Evolutionary conservation across 2,329 filamentous ascomycete genomes (phyloP).

Genomic region (Xylaria sp.): DNA sequence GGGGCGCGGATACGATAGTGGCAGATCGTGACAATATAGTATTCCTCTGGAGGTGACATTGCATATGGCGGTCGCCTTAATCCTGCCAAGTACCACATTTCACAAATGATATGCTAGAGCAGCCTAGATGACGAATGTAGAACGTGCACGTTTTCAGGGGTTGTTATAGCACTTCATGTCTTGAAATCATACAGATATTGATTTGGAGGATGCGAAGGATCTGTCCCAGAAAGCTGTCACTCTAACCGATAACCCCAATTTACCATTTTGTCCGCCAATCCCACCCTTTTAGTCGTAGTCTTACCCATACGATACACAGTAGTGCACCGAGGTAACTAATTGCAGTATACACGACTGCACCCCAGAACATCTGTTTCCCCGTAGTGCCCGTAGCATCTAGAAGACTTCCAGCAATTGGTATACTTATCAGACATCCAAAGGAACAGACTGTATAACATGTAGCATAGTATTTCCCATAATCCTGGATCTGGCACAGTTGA

Average conservation of each 20-base stretch:
- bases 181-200: not conserved
- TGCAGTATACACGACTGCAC: constrained; percentile 25
- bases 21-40: constrained; percentile 2
- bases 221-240: not conserved
- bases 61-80: constrained; percentile 2
- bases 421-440: constrained; percentile 23
- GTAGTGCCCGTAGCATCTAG: constrained; percentile 15
- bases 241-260: not conserved
- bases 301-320: constrained; percentile 25
- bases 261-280: constrained; percentile 27
- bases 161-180: not conserved
- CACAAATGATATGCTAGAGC: not conserved
- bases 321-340: constrained; percentile 22
- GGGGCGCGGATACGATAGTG: not conserved
- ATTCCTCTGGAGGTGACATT: constrained; percentile 12
- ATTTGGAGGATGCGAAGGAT: not conserved
- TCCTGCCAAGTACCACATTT: not conserved
- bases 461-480: constrained; percentile 28
- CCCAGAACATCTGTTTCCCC: constrained; percentile 24
- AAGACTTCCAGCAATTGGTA: constrained; percentile 28
- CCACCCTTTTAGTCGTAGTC: constrained; percentile 23
- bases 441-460: constrained; percentile 28
- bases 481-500: constrained; percentile 21
- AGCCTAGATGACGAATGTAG: not conserved
- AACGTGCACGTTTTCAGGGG: not conserved